phyloP scores from a whole-genome alignment of 768 basidiomycete genomes.

The Lepiota venenata region DNA sequence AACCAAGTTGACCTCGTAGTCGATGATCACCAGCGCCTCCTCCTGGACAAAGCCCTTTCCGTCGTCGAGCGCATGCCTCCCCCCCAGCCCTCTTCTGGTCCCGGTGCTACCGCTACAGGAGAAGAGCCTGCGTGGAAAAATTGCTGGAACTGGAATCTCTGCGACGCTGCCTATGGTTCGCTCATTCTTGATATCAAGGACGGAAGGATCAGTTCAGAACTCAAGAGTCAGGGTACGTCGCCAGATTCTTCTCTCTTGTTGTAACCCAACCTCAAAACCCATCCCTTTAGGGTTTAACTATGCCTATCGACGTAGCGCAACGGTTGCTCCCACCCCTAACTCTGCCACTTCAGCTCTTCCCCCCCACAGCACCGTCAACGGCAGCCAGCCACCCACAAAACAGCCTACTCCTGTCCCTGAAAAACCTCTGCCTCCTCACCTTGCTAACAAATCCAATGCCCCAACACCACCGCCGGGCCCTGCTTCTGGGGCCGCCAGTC shows the following conservation, averaged over 20 bases:
- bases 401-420: constrained; percentile 32
- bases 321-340: constrained; percentile 55
- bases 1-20: constrained; percentile 87
- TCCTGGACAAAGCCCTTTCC: constrained; percentile 85
- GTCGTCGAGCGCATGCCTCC: constrained; percentile 82
- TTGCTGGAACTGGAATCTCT: constrained; percentile 98
- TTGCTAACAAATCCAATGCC: constrained; percentile 35
- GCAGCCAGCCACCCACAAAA: constrained; percentile 34
- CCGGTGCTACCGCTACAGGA: constrained; percentile 48
- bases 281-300: constrained; percentile 83
- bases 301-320: constrained; percentile 79
- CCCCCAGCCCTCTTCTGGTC: constrained; percentile 39
- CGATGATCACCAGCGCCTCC: constrained; percentile 83
- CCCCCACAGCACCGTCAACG: constrained; percentile 28
- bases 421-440: constrained; percentile 25
- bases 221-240: constrained; percentile 82
- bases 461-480: constrained; percentile 32
- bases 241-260: not conserved
- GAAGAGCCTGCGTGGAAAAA: constrained; percentile 99
- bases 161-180: constrained; percentile 91
- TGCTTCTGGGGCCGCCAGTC: constrained; percentile 28
- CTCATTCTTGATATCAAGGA: constrained; percentile 89
- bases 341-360: constrained; percentile 52
- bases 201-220: constrained; percentile 86
- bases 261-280: constrained; percentile 1